Evolutionary conservation across 148 eudicot genomes (phyloP), one percentile per base, ranked within the genome.

Genomic region (Cornus controversa): DNA sequence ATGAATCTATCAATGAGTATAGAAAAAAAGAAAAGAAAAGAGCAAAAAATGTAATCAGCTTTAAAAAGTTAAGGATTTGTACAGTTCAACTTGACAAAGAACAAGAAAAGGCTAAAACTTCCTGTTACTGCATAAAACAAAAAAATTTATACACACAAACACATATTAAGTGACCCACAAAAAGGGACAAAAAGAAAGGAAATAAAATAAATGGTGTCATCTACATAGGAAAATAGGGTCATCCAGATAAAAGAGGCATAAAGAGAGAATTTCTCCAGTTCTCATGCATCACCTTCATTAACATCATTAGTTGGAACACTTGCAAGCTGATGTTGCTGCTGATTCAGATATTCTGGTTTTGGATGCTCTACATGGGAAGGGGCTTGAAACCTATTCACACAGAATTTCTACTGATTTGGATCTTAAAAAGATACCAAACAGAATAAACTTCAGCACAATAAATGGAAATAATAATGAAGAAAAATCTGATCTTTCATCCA

Each of bases 241-340:
- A 29, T 29, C 34, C 34, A 29, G 34, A 29, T 29, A 29, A 29
- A 26, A 54, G 22, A 42, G 60, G 31, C 4, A 54, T 18, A 1
- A 20, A 25, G 45, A 24, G 2, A 13, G 14, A 8, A 15, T 23
- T 24, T 24, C 3, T 47, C 22, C n/a, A 54, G 31, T 45, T 4
- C 28, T 70, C 31, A 47, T 18, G 27, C 73, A 69, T 69, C 45
- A 47, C 73, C 73, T 70, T 70, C 58, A 70, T 45, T 45, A 70
- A 8, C 29, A 13, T 6, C 15, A 70, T 31, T 2, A 15, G 50
- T 26, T 23, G 73, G 60, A 24, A 22, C 60, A 42, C 2, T 70
- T 13, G 73, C 34, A n/a, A n/a, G n/a, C n/a, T n/a, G n/a, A n/a
- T n/a, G n/a, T 10, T 24, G 57, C 25, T 34, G 73, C 36, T 70